Conservation (phyloP, 306 rosid species). For the Hippophae rhamnoides region DNA sequence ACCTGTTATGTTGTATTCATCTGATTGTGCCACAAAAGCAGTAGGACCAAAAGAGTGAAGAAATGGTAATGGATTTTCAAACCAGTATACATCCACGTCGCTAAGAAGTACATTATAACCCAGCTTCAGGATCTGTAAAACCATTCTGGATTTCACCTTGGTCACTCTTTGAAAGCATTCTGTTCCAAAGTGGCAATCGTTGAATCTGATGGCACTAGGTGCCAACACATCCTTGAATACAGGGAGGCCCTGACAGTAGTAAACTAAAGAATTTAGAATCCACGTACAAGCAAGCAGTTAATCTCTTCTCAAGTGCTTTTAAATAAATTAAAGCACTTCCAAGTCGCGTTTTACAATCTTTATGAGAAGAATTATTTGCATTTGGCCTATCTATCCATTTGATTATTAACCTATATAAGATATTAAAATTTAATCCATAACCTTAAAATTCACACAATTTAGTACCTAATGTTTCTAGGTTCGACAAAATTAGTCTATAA, state of each 20-base stretch:
- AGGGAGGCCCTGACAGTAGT: constrained; percentile 65
- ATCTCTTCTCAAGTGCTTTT: too few relatives aligned
- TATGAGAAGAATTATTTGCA: too few relatives aligned
- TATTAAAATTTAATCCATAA: too few relatives aligned
- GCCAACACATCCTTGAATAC: constrained; percentile 65
- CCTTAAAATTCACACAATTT: too few relatives aligned
- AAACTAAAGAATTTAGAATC: constrained; percentile 1
- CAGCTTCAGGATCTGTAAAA: constrained; percentile 64
- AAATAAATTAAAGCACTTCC: too few relatives aligned
- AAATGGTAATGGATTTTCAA: constrained; percentile 61
- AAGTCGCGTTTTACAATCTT: too few relatives aligned
- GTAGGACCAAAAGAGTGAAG: constrained; percentile 60
- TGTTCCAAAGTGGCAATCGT: constrained; percentile 89
- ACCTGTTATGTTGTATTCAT: constrained; percentile 78
- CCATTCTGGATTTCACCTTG: constrained; percentile 83
- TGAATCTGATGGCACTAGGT: constrained; percentile 57
- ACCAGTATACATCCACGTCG: constrained; percentile 88
- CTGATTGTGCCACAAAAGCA: constrained; percentile 72
- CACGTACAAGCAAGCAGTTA: constrained; percentile 1
- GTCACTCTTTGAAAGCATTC: constrained; percentile 93
- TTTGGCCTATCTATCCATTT: too few relatives aligned
- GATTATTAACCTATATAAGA: too few relatives aligned
- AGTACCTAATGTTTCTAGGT: too few relatives aligned
- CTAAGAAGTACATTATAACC: constrained; percentile 91
- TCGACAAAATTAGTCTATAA: too few relatives aligned